Evolutionary conservation across 371 early-diverging fungal species (phyloP).

Genomic region (Mucor plumbeus): DNA sequence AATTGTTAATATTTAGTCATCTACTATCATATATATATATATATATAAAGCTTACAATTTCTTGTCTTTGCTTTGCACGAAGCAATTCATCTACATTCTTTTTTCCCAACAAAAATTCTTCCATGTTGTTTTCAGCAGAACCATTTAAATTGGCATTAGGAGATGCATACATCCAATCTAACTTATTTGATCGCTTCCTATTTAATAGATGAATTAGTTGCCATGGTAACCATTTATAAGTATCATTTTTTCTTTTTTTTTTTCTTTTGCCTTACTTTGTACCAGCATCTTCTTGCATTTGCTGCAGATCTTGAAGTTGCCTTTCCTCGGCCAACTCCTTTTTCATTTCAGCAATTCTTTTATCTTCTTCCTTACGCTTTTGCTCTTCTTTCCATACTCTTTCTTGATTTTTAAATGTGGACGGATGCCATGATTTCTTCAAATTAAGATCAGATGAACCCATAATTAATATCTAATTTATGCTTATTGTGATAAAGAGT

Average conservation of each 20-base stretch:
- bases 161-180: slow-evolving; percentile 97
- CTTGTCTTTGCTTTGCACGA: slow-evolving; percentile 50
- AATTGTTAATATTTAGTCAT: too few species aligned
- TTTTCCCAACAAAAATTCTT: slow-evolving; percentile 91
- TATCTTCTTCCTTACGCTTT: slow-evolving; percentile 83
- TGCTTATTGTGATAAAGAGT: slow-evolving; percentile 22
- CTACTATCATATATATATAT: too few species aligned
- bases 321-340: slow-evolving; percentile 94
- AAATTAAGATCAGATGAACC: slow-evolving; percentile 77
- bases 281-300: slow-evolving; percentile 82
- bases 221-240: background rate
- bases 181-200: slow-evolving; percentile 72
- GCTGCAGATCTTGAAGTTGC: slow-evolving; percentile 83
- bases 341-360: slow-evolving; percentile 85
- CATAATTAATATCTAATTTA: slow-evolving; percentile 23
- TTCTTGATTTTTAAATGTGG: slow-evolving; percentile 88
- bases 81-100: slow-evolving; percentile 79
- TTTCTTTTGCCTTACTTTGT: slow-evolving; percentile 42
- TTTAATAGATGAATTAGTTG: background rate
- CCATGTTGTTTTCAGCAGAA: slow-evolving; percentile 73
- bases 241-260: background rate
- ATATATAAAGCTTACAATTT: slow-evolving; percentile 51
- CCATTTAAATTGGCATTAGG: slow-evolving; percentile 60
- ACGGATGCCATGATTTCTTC: slow-evolving; percentile 98
- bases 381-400: slow-evolving; percentile 91